Percentiles rank a stretch among this genome's conserved stretches.
Conservation (phyloP, 306 rosid species). For the Malus asiatica region DNA sequence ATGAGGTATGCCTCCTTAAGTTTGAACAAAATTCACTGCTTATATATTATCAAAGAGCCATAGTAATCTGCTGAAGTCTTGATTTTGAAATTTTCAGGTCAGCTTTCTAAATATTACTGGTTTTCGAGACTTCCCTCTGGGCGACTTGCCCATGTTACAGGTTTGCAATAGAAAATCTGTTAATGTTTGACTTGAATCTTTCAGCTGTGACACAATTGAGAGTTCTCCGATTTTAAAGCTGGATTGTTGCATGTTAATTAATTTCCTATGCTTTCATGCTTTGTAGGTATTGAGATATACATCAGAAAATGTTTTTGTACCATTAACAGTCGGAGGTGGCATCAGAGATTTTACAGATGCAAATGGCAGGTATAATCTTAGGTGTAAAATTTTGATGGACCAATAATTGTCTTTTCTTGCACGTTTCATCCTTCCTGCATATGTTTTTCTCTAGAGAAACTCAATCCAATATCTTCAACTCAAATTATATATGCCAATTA, state of each 20-base stretch:
- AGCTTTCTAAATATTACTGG: conserved; percentile 92
- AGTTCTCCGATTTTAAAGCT: background rate
- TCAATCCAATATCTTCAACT: background rate
- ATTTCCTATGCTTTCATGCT: conserved; percentile 4
- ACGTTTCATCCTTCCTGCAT: background rate
- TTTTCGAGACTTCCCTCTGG: conserved; percentile 93
- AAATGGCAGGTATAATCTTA: conserved; percentile 63
- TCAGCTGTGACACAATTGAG: background rate
- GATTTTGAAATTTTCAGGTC: conserved; percentile 45
- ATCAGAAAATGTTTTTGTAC: conserved; percentile 95
- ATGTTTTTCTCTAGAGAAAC: background rate
- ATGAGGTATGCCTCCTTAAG: conserved; percentile 55
- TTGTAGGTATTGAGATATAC: conserved; percentile 72
- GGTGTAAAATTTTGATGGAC: background rate
- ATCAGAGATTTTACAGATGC: conserved; percentile 92
- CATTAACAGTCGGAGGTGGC: conserved; percentile 97
- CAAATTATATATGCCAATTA: background rate
- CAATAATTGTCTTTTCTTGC: conserved; percentile 7
- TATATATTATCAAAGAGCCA: background rate
- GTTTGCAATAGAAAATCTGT: conserved; percentile 29
- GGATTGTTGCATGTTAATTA: background rate
- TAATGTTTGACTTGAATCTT: background rate
- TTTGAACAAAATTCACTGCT: conserved; percentile 12
- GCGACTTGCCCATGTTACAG: conserved; percentile 97
- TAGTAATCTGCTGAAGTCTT: conserved; percentile 15